phyloP scores from a whole-genome alignment of 208 protist species.

The Balamuthia mandrillaris region DNA sequence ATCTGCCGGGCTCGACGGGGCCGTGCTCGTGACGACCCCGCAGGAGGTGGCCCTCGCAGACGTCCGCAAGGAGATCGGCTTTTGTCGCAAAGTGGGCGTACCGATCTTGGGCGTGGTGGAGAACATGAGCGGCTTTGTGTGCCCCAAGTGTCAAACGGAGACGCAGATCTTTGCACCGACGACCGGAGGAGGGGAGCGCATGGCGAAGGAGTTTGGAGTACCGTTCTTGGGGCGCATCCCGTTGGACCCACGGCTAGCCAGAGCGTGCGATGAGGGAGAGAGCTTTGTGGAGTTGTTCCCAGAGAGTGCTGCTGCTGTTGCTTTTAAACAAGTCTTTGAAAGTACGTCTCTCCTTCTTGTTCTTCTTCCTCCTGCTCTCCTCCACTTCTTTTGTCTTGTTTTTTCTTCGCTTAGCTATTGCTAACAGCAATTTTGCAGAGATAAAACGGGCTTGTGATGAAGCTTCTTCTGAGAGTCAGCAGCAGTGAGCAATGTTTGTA shows the following conservation, averaged over 20 bases:
- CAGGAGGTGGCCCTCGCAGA: constrained; percentile 96
- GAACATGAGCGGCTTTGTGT: constrained; percentile 97
- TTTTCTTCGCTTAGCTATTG: no score
- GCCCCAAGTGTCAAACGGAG: constrained; percentile 84
- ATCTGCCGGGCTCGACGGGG: constrained; percentile 55
- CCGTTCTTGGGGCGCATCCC: constrained; percentile 71
- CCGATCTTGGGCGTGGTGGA: constrained; percentile 97
- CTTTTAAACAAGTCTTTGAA: neutral
- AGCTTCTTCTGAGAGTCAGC: no score
- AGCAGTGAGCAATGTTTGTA: no score
- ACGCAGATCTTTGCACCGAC: constrained; percentile 87
- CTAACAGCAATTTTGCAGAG: no score
- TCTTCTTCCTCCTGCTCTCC: neutral
- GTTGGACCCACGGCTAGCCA: constrained; percentile 68
- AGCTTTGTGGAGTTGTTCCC: neutral
- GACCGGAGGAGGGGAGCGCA: constrained; percentile 62
- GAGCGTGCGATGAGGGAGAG: constrained; percentile 61
- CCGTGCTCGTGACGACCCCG: constrained; percentile 86
- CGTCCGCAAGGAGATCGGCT: constrained; percentile 97
- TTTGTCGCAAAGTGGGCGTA: constrained; percentile 95
- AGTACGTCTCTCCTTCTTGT: neutral
- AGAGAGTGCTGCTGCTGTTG: neutral
- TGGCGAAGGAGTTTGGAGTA: constrained; percentile 57
- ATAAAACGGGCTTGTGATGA: no score
- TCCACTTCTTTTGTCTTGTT: no score